phyloP scores from a whole-genome alignment of 2,329 filamentous ascomycete genomes.

The Diaporthe velutina region DNA sequence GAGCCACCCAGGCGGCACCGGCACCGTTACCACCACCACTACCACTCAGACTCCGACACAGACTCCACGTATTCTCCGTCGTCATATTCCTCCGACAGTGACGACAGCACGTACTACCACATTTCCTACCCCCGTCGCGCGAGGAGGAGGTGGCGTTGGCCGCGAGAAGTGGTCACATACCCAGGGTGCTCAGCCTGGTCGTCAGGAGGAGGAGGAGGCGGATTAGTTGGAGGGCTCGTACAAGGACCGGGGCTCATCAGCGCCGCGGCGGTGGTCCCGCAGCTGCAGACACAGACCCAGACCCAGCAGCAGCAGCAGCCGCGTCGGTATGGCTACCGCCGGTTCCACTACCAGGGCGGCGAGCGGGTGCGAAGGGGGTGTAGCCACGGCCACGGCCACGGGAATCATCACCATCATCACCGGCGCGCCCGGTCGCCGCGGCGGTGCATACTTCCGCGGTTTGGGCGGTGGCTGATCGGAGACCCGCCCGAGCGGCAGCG shows the following conservation, averaged over 20 bases:
- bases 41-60: constrained; percentile 1
- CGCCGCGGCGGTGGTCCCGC: background rate
- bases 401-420: background rate
- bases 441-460: constrained; percentile 29
- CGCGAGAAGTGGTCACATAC: background rate
- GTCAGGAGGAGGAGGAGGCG: background rate
- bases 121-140: background rate
- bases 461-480: constrained; percentile 33
- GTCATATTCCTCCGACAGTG: constrained; percentile 2
- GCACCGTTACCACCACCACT: background rate
- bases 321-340: constrained; percentile 31
- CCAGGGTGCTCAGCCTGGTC: background rate
- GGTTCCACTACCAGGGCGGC: constrained; percentile 33
- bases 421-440: background rate
- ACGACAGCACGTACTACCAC: background rate
- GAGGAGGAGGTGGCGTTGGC: background rate
- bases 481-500: constrained; percentile 3
- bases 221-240: background rate
- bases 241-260: background rate
- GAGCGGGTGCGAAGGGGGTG: background rate
- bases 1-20: background rate
- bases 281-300: background rate
- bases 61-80: background rate
- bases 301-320: background rate
- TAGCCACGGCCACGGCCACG: background rate